These are phyloP conservation scores for Sporothrix brasiliensis DNA, from an alignment of 2,329 filamentous ascomycete species.

Conservation along the genomic window DNA sequence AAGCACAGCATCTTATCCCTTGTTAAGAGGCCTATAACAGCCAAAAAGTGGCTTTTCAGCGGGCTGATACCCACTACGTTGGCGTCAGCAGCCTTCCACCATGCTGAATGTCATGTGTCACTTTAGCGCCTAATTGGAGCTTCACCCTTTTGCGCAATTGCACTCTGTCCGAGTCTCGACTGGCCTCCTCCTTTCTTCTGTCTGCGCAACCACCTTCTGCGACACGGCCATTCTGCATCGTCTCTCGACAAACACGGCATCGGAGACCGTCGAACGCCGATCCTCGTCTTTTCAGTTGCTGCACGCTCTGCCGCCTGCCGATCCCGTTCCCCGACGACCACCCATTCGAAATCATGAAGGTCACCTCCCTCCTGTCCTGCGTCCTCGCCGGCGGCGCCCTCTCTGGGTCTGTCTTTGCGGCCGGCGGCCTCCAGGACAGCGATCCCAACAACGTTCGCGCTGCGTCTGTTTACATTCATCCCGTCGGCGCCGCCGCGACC, in stretches of 20 bases:
- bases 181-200: conserved; percentile 20
- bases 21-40: neutral
- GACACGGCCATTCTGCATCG: neutral
- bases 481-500: conserved; percentile 44
- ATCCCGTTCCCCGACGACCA: neutral
- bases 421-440: conserved; percentile 25
- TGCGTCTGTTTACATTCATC: conserved; percentile 59
- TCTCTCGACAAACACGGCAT: neutral
- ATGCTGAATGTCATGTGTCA: conserved; percentile 4
- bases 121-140: conserved; percentile 13
- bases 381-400: conserved; percentile 18
- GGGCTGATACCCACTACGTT: neutral
- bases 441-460: conserved; percentile 45
- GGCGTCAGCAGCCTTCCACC: neutral
- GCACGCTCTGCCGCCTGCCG: neutral
- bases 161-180: neutral
- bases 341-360: conserved; percentile 20
- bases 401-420: conserved; percentile 1
- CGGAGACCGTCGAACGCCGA: neutral
- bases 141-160: conserved; percentile 22
- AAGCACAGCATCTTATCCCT: neutral
- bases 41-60: neutral
- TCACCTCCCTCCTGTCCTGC: conserved; percentile 24
- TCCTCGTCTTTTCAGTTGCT: neutral
- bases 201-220: conserved; percentile 2